Percentiles rank a stretch among this genome's conserved stretches.
phyloP scores from a whole-genome alignment of 371 early-diverging fungal genomes.

The Chytridiales sp. region DNA sequence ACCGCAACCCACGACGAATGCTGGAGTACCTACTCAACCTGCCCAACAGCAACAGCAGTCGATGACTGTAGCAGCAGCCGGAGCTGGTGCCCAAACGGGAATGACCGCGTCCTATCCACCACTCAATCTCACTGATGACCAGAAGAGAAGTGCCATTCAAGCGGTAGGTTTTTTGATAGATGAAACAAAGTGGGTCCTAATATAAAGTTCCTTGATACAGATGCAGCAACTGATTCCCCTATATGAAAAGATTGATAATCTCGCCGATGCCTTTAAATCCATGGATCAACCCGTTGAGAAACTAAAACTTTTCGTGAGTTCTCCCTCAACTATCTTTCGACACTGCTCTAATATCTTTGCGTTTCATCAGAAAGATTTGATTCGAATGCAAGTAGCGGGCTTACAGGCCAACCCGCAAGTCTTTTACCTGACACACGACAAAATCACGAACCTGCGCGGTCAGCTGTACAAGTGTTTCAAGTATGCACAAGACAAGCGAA shows the following conservation, averaged over 20 bases:
- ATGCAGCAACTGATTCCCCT: not conserved
- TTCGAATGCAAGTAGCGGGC: too few species aligned
- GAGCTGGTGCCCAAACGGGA: not conserved
- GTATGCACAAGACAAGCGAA: not conserved
- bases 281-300: not conserved
- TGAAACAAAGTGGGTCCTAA: too few species aligned
- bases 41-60: too few species aligned
- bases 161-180: not conserved
- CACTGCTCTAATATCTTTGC: not conserved
- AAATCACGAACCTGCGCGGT: not conserved
- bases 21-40: too few species aligned
- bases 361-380: not conserved
- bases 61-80: not conserved
- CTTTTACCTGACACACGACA: not conserved
- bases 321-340: not conserved
- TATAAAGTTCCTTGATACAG: not conserved
- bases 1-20: too few species aligned
- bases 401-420: constrained; percentile 5
- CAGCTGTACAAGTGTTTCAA: not conserved
- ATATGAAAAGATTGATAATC: not conserved
- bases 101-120: not conserved
- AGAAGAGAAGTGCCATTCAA: constrained; percentile 1
- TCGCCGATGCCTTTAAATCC: not conserved
- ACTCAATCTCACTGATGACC: not conserved
- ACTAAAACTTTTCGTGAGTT: not conserved